Percentiles rank a stretch among this genome's conserved stretches.
Evolutionary conservation across 75 land plant species (phyloP).

Genomic region (Pseudotsuga menziesii): DNA sequence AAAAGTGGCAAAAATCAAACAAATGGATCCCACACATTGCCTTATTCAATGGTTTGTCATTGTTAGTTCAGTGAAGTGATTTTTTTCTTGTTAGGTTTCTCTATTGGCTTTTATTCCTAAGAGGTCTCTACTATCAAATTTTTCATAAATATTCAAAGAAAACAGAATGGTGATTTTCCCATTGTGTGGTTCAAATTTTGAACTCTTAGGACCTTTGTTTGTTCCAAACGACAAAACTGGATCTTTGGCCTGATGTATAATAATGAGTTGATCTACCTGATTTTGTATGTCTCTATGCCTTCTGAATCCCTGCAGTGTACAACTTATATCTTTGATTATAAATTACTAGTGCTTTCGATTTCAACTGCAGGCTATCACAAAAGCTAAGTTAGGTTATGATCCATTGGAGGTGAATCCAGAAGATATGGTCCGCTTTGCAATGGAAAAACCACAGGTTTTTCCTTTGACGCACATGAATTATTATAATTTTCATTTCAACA

Average conservation of each 20-base stretch:
- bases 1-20: background rate
- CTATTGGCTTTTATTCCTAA: background rate
- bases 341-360: background rate
- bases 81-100: background rate
- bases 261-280: background rate
- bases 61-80: background rate
- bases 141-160: background rate
- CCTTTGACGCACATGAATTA: conserved; percentile 5
- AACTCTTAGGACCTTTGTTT: background rate
- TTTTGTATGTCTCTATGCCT: background rate
- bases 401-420: conserved; percentile 99
- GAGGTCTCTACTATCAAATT: background rate
- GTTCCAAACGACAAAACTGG: background rate
- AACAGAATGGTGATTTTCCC: background rate
- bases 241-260: background rate
- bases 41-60: background rate
- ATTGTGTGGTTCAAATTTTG: background rate
- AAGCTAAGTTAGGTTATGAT: conserved; percentile 94
- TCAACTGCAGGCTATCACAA: conserved; percentile 81
- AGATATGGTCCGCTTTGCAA: conserved; percentile 98
- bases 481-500: background rate
- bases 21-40: background rate
- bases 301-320: background rate
- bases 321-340: background rate
- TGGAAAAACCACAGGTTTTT: conserved; percentile 85